Base-by-base conservation (phyloP, 768 basidiomycete genomes). In the Clitopilus passeckerianus region DNA sequence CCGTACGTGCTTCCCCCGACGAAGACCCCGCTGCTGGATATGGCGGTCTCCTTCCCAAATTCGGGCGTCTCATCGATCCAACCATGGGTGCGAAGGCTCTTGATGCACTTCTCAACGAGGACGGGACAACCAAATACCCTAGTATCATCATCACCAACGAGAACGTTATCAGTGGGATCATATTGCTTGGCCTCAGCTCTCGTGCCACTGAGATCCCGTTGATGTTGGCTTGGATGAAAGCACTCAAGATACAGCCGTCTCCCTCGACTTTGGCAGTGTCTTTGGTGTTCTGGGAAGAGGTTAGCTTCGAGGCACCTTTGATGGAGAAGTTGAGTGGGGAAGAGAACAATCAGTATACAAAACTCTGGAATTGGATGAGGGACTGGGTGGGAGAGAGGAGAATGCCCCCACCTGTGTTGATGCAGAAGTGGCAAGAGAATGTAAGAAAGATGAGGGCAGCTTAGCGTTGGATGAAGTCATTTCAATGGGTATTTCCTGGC, bases 151-250 rank as follows among this genome's bases (percentile, higher is more conserved):
- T 84, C 5, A 80, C 75, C 57, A 81, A 82, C 63, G 66, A 66
- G 30, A 77, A 80, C 16, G 91, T 84, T 61, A 75, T 78, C 23
- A 68, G 83, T 12, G 87, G 88, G 60, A 76, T 92, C n/a, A 65
- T 78, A 55, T 74, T 91, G 3, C 76, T 91, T 6, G 87, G 85
- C 0, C 68, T 80, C 4, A 75, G 76, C 33, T 72, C 74, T 1
- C 74, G 75, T 1, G 76, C 81, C 8, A 66, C 71, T 0, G 88
- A 92, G 69, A 86, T 94, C 27, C 86, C 91, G 0, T 76, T 81
- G 12, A 76, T 77, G 12, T 69, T 94, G 0, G 83, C 82, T 18
- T 93, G 93, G 90, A 92, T 91, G 90, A 79, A 80, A 6, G 76
- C 74, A 15, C 64, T 91, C 37, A 70, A 70, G 0, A 72, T 93